Base-by-base conservation (phyloP, 1,284 basidiomycete species). In the Irpex sp. region DNA sequence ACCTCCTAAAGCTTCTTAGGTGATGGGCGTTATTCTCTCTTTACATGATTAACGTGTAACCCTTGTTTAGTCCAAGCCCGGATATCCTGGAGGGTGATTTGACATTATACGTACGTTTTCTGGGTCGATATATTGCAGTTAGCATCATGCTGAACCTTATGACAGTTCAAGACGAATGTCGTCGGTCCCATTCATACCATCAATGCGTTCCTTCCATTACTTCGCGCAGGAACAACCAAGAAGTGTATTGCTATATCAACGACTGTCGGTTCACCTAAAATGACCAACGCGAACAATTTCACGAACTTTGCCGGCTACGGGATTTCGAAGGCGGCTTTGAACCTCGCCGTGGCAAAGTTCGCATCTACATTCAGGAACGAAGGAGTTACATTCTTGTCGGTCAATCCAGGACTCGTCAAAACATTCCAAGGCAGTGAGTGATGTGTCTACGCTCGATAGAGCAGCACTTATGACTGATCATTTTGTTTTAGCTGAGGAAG, bases 321-420 rank as follows among this genome's bases (percentile, higher is more conserved):
- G 11, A 71, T 76, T 11, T 73, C 75, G 17, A 79, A 79, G 65
- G 74, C 76, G 1, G 78, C 75, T 0, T 52, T 75, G 13, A 76
- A 78, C 61, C 74, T 81, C 71, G 76, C 72, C 51, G 69, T 73
- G 15, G 74, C 71, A 26, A 79, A 81, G 64, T 81, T 75, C 64
- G 77, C 79, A 3, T 66, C 68, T 3, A 61, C 71, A 49, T 72
- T 73, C 60, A 71, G 72, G 59, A 55, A 64, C 5, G 76, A 80
- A 56, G 76, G 77, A 3, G 73, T 81, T 61, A 61, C 72, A 0
- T 75, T 79, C 67, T 66, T 77, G 6, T 68, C 75, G 4, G 54
- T 79, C 48, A 71, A 70, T 58, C 78, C 79, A 1, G 79, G 78
- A 6, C 36, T 76, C 7, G 78, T 79, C 9, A 67, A 76, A 59